These are phyloP conservation scores for Ustilago trichophora DNA, from an alignment of 1,284 basidiomycete genomes.

Conservation along the genomic window DNA sequence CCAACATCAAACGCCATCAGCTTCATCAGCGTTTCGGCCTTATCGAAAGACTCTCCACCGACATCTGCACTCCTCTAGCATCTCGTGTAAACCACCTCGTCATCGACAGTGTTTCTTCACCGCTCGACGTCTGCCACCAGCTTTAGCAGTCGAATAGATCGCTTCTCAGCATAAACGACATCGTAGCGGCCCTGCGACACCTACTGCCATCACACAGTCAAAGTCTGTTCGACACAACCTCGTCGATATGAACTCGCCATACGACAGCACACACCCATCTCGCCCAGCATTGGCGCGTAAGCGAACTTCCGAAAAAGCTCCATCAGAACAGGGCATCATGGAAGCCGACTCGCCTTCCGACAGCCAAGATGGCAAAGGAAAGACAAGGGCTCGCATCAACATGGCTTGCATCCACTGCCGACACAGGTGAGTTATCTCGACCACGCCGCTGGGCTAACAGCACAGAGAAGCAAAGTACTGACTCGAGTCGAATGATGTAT, in stretches of 20 bases:
- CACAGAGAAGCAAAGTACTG: neutral
- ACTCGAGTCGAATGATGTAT: neutral
- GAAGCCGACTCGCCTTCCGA: constrained; percentile 29
- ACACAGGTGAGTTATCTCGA: constrained; percentile 40
- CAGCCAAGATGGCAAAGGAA: constrained; percentile 37
- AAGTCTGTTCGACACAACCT: too few relatives aligned
- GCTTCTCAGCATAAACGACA: too few relatives aligned
- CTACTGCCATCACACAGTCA: too few relatives aligned
- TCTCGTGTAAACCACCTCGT: neutral
- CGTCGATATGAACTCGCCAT: constrained; percentile 18
- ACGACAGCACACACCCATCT: constrained; percentile 18
- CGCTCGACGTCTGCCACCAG: too few relatives aligned
- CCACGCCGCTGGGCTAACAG: neutral
- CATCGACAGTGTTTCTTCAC: too few relatives aligned
- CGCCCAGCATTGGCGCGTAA: constrained; percentile 33
- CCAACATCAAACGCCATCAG: neutral
- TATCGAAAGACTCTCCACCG: neutral
- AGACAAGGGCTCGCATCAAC: constrained; percentile 43
- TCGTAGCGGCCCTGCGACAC: neutral
- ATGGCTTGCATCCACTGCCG: constrained; percentile 63
- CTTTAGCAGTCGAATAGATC: too few relatives aligned
- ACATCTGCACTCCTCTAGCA: neutral
- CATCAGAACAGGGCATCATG: neutral
- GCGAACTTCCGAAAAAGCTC: constrained; percentile 23
- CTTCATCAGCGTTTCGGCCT: neutral